phyloP scores from a whole-genome alignment of 2,329 filamentous ascomycete genomes.

The Aspergillus carbonarius region DNA sequence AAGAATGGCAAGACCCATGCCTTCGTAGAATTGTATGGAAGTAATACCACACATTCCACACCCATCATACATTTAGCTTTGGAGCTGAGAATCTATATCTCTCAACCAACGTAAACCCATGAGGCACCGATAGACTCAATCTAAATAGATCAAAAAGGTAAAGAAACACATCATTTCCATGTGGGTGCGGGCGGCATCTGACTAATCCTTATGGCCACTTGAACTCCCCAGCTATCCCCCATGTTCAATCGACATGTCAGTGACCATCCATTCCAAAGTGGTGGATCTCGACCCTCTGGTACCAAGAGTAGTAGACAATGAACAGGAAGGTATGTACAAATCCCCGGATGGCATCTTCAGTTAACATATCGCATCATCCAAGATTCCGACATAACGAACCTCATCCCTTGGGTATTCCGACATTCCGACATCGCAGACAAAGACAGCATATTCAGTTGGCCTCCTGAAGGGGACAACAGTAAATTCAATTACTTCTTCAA shows the following conservation, averaged over 20 bases:
- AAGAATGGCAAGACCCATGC: too few species aligned
- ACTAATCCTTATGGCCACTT: too few species aligned
- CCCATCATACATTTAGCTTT: too few species aligned
- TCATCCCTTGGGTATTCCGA: neutral
- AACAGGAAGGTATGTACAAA: neutral
- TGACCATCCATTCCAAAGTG: neutral
- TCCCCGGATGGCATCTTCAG: neutral
- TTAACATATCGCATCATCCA: neutral
- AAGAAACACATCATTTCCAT: too few species aligned
- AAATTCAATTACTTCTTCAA: neutral
- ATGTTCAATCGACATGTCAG: neutral
- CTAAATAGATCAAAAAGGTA: too few species aligned
- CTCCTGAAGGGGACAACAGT: neutral
- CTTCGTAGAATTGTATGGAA: too few species aligned
- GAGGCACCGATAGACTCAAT: too few species aligned
- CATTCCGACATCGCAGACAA: neutral
- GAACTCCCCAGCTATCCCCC: too few species aligned
- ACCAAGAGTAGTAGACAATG: neutral
- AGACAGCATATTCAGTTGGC: neutral
- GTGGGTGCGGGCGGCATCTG: too few species aligned
- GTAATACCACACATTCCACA: too few species aligned
- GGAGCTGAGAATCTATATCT: too few species aligned
- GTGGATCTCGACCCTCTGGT: neutral
- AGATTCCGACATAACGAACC: neutral
- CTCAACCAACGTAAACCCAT: too few species aligned